Evolutionary conservation across 345 rosid genomes (phyloP).

Genomic region (Bruguiera sexangula): DNA sequence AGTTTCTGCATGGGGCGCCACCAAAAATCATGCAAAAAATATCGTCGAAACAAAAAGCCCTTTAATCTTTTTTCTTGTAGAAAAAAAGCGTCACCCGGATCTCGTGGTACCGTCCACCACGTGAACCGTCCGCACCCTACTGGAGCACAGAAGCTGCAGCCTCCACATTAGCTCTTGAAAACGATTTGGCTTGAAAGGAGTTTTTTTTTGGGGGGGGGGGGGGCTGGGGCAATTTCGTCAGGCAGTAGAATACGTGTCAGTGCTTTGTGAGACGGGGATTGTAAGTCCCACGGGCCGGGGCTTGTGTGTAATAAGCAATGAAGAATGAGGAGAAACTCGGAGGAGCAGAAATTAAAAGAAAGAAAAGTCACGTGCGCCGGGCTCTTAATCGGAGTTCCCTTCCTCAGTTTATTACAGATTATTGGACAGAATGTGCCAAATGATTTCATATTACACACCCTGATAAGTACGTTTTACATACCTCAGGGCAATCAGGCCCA

Average conservation of each 20-base stretch:
- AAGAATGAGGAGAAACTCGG: no score
- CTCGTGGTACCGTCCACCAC: conserved; percentile 36
- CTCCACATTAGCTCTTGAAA: not conserved
- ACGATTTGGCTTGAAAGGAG: not conserved
- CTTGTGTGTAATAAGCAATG: no score
- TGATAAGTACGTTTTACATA: no score
- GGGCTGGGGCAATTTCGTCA: conserved; percentile 7
- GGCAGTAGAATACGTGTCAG: not conserved
- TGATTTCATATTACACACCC: no score
- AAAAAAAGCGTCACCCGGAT: conserved; percentile 18
- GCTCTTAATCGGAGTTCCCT: no score
- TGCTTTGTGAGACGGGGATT: not conserved
- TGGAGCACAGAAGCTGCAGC: not conserved
- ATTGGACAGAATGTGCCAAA: no score
- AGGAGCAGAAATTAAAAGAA: no score
- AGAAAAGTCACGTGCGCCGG: no score
- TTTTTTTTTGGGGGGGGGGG: no score
- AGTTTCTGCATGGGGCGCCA: not conserved
- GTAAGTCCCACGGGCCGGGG: no score
- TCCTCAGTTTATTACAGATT: no score
- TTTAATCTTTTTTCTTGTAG: not conserved
- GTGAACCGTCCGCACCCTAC: conserved; percentile 21
- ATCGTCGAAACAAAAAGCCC: not conserved
- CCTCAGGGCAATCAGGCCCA: no score
- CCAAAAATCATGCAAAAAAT: conserved; percentile 3